Evolutionary conservation across 2,329 filamentous ascomycete genomes (phyloP).

Genomic region (Samsoniella hepiali): DNA sequence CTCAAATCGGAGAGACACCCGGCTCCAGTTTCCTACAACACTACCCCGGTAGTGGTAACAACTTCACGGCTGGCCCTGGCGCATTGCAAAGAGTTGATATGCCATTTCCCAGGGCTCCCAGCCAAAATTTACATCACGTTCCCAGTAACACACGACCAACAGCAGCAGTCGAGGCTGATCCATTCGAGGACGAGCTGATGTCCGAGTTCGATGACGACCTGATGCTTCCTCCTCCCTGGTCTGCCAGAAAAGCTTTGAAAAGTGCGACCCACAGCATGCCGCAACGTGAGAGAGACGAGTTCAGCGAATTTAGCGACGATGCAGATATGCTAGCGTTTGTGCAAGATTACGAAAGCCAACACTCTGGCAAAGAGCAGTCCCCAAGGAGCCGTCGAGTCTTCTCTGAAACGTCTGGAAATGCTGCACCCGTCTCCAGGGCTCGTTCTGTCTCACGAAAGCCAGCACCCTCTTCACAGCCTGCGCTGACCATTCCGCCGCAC

Average conservation of each 20-base stretch:
- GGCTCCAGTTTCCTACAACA: slow-evolving; percentile 26
- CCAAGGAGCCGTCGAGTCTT: slow-evolving; percentile 38
- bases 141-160: background rate
- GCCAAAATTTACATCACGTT: background rate
- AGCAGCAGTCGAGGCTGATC: background rate
- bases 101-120: slow-evolving; percentile 28
- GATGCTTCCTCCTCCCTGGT: slow-evolving; percentile 17
- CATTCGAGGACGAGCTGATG: slow-evolving; percentile 27
- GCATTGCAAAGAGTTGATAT: background rate
- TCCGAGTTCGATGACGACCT: slow-evolving; percentile 32
- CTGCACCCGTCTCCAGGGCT: slow-evolving; percentile 30
- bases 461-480: slow-evolving; percentile 21
- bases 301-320: slow-evolving; percentile 49
- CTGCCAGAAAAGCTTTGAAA: slow-evolving; percentile 8
- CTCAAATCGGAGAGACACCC: slow-evolving; percentile 40
- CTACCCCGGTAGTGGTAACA: background rate
- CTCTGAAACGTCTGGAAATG: slow-evolving; percentile 49
- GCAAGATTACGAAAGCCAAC: slow-evolving; percentile 46
- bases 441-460: slow-evolving; percentile 32
- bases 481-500: slow-evolving; percentile 44
- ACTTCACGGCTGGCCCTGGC: background rate
- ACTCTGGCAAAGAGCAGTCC: slow-evolving; percentile 28
- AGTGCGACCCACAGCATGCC: background rate
- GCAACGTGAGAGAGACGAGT: slow-evolving; percentile 32
- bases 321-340: slow-evolving; percentile 52